Base-by-base conservation (phyloP, 495 filamentous ascomycete species). In the Penicillium salamii region DNA sequence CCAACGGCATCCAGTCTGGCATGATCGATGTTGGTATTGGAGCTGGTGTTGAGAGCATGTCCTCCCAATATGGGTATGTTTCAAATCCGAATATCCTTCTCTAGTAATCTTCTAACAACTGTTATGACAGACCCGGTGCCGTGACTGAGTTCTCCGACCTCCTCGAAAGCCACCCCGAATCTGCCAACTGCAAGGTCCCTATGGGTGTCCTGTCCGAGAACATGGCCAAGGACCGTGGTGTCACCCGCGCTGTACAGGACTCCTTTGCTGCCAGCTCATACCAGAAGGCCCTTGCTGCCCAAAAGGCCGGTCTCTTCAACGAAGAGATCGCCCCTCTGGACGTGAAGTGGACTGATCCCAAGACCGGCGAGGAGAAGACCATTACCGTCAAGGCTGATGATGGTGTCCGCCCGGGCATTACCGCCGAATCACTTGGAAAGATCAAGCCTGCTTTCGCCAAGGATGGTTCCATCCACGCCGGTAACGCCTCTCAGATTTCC, bases 11-110 rank as follows among this genome's bases (percentile, higher is more conserved):
- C 63, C 76, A 77, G 53, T 63, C 82, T 4, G 95, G 90, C 42
- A 95, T 95, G 89, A 97, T 98, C 60, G 92, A 97, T 40, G 70
- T 97, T 50, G 93, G 93, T 55, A 85, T 97, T 56, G 93, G 91
- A 46, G 90, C 91, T 4, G 93, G 93, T 63, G 91, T 96, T n/a
- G 93, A 98, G 84, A 90, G 85, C 75, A 98, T 98, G 93, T 87
- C 82, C 65, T 78, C 76, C 46, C 88, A 97, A 62, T 97, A 97
- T 65, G 91, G 91, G 82, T 87, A 75, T 59, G 81, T 65, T 44
- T 18, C 4, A n/a, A 5, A 7, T 18, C 5, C 2, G 2, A 12
- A 28, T 40, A 24, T 33, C 20, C 18, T 0, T 31, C 8, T 5
- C 13, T 35, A 5, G 43, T 14, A 51, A 2, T 20, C n/a, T 11